Evolutionary conservation across 2,329 filamentous ascomycete species (phyloP).

Genomic region (Penicillium digitatum): DNA sequence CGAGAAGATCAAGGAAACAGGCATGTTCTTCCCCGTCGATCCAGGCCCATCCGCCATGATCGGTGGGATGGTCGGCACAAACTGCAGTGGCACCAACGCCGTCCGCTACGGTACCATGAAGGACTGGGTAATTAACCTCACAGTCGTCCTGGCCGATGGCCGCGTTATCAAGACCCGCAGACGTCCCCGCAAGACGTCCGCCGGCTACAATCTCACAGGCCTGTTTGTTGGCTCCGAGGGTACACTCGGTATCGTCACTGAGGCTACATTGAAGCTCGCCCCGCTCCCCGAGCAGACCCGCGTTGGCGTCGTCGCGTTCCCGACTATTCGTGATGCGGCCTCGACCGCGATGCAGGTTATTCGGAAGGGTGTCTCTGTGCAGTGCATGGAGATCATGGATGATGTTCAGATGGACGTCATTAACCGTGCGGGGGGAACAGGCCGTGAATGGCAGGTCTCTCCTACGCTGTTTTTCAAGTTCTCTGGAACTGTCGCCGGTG

Average conservation of each 20-base stretch:
- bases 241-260: conserved; percentile 66
- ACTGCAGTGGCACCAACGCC: conserved; percentile 61
- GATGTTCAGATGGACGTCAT: conserved; percentile 63
- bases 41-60: conserved; percentile 64
- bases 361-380: conserved; percentile 61
- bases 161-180: conserved; percentile 57
- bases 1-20: conserved; percentile 64
- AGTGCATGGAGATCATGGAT: conserved; percentile 63
- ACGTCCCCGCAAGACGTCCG: conserved; percentile 64
- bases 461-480: conserved; percentile 53
- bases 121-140: conserved; percentile 69
- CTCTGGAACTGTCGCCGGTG: conserved; percentile 71
- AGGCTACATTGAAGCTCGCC: conserved; percentile 65
- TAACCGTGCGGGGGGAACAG: conserved; percentile 61
- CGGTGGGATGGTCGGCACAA: conserved; percentile 63
- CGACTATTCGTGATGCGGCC: conserved; percentile 58
- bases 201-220: conserved; percentile 67
- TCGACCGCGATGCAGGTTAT: conserved; percentile 62
- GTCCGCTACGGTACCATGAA: conserved; percentile 71
- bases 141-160: conserved; percentile 67
- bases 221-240: conserved; percentile 69
- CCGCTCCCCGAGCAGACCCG: conserved; percentile 60
- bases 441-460: conserved; percentile 43
- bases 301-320: conserved; percentile 62
- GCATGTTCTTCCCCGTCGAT: conserved; percentile 87